phyloP scores from a whole-genome alignment of 768 basidiomycete genomes.

The Trametes sanguinea region DNA sequence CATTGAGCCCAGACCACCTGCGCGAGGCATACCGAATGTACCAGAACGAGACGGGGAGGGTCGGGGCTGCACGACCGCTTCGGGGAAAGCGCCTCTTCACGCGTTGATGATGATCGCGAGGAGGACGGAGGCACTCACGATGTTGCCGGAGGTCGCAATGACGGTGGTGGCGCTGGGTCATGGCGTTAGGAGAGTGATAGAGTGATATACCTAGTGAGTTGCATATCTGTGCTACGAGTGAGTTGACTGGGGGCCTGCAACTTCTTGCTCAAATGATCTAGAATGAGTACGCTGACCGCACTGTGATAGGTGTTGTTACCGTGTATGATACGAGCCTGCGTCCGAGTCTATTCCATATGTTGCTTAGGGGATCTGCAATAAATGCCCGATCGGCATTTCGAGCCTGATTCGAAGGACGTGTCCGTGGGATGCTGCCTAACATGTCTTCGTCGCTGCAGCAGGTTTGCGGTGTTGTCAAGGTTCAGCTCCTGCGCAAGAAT shows the following conservation, averaged over 20 bases:
- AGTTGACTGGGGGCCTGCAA: no score
- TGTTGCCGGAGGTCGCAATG: neutral
- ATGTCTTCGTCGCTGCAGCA: no score
- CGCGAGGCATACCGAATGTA: constrained; percentile 88
- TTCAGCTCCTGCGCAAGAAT: no score
- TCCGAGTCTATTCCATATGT: neutral
- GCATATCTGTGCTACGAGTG: no score
- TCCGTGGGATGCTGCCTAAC: no score
- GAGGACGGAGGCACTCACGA: no score
- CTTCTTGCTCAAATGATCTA: no score
- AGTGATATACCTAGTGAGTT: no score
- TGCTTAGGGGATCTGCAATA: neutral
- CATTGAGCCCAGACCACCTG: constrained; percentile 84
- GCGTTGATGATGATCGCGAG: constrained; percentile 37
- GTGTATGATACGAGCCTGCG: neutral
- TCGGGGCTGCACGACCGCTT: constrained; percentile 75
- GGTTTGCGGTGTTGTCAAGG: no score
- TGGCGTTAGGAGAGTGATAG: neutral
- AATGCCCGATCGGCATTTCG: neutral
- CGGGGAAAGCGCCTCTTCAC: constrained; percentile 75
- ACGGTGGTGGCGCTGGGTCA: neutral
- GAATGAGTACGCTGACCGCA: neutral
- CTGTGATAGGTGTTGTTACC: neutral
- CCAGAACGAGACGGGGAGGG: constrained; percentile 76
- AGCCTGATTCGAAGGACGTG: neutral